Evolutionary conservation across 768 basidiomycete genomes (phyloP).

Genomic region (Tephrocybe sp.): DNA sequence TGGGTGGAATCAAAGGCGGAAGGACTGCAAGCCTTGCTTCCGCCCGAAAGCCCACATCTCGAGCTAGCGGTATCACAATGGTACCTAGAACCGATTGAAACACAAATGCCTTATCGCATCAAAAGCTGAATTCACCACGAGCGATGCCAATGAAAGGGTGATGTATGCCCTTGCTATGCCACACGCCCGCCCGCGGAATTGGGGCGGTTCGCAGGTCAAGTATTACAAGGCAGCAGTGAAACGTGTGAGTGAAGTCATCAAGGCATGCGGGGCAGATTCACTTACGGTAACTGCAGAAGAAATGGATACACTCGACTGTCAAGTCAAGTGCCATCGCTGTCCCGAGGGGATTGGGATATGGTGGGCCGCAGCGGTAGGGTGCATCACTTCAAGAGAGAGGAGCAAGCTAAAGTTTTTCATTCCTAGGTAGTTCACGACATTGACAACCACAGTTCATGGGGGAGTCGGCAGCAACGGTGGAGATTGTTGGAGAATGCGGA

Average conservation of each 20-base stretch:
- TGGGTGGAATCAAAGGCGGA: constrained; percentile 22
- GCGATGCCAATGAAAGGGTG: constrained; percentile 12
- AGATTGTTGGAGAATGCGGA: background rate
- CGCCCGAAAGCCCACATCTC: constrained; percentile 8
- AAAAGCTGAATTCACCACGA: background rate
- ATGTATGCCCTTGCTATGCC: background rate
- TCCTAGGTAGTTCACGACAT: constrained; percentile 1
- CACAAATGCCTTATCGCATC: constrained; percentile 21
- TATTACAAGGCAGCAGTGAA: constrained; percentile 26
- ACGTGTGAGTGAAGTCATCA: constrained; percentile 21
- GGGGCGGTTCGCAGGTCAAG: constrained; percentile 17
- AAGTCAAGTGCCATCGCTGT: constrained; percentile 30
- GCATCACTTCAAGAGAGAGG: too few relatives aligned
- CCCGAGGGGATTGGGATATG: constrained; percentile 24
- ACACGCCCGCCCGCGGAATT: constrained; percentile 19
- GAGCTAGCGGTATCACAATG: constrained; percentile 28
- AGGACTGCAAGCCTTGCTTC: constrained; percentile 9
- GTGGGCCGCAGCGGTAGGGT: constrained; percentile 29
- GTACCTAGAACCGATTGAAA: constrained; percentile 27
- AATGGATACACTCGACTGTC: constrained; percentile 23
- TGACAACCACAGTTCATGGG: background rate
- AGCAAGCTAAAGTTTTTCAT: background rate
- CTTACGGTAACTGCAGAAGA: constrained; percentile 12
- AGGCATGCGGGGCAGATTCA: constrained; percentile 26
- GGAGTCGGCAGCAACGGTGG: background rate